These are phyloP conservation scores for Lactifluus subvellereus DNA, from an alignment of 768 basidiomycete genomes.

Conservation along the genomic window DNA sequence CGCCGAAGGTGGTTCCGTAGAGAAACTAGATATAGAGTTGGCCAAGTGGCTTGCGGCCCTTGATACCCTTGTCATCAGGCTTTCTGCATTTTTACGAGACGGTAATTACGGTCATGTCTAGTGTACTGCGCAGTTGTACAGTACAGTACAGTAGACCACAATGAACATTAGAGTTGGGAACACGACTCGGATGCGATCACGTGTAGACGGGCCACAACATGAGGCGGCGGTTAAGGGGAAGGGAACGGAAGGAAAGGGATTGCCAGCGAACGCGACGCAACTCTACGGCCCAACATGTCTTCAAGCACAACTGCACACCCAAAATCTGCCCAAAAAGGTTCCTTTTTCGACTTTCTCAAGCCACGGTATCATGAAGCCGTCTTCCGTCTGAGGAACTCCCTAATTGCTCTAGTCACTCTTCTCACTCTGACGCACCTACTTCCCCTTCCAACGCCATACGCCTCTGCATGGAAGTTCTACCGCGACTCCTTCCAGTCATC, in stretches of 20 bases:
- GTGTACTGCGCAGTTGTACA: neutral
- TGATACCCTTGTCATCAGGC: constrained; percentile 44
- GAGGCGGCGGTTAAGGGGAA: neutral
- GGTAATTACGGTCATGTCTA: constrained; percentile 54
- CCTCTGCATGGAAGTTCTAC: constrained; percentile 22
- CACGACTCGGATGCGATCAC: constrained; percentile 12
- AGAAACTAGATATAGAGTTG: constrained; percentile 51
- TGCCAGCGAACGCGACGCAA: too few relatives aligned
- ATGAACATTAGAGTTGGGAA: neutral
- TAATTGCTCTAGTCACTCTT: constrained; percentile 13
- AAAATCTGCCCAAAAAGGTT: neutral
- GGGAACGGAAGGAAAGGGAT: too few relatives aligned
- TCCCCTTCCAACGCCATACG: constrained; percentile 20
- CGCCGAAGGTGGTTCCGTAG: constrained; percentile 50
- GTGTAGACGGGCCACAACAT: constrained; percentile 4
- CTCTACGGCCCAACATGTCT: neutral
- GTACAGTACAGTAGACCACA: too few relatives aligned
- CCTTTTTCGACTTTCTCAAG: constrained; percentile 19
- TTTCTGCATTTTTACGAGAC: constrained; percentile 49
- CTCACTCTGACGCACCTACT: constrained; percentile 24
- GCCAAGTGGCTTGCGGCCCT: constrained; percentile 56
- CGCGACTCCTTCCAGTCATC: constrained; percentile 20
- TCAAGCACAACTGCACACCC: neutral
- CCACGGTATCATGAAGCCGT: constrained; percentile 22
- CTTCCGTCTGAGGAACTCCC: constrained; percentile 17